Conservation (phyloP, 2,329 filamentous ascomycete genomes). For the Trichocomaceae sp. region DNA sequence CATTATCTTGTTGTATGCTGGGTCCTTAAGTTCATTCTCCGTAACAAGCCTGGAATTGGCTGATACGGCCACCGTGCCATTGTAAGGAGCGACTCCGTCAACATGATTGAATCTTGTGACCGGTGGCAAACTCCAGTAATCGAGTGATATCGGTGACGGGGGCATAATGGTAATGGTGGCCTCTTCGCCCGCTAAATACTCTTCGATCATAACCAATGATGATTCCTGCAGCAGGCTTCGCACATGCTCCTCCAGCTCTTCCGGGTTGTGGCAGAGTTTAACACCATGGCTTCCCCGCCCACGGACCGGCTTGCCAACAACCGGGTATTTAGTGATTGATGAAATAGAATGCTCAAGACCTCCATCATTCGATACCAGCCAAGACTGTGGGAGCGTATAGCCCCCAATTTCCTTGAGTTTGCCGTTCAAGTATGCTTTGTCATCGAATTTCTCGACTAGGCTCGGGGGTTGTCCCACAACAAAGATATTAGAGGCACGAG, state of each 20-base stretch:
- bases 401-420: constrained; percentile 31
- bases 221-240: constrained; percentile 31
- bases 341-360: constrained; percentile 11
- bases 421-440: constrained; percentile 46
- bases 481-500: constrained; percentile 25
- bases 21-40: constrained; percentile 26
- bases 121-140: constrained; percentile 42
- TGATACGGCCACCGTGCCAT: constrained; percentile 43
- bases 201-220: constrained; percentile 40
- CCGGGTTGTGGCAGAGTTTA: constrained; percentile 36
- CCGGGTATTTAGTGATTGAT: constrained; percentile 27
- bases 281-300: constrained; percentile 48
- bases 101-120: constrained; percentile 45
- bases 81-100: constrained; percentile 46
- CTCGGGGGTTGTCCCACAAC: constrained; percentile 44
- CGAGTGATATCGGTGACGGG: constrained; percentile 25
- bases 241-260: constrained; percentile 31
- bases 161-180: constrained; percentile 50
- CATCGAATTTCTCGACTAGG: constrained; percentile 45
- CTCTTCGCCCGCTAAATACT: constrained; percentile 45
- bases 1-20: constrained; percentile 27
- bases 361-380: constrained; percentile 23
- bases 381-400: constrained; percentile 39
- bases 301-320: constrained; percentile 45
- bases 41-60: constrained; percentile 41